Evolutionary conservation across 305 asterid genomes (phyloP).

Genomic region (Solanum hybrid): DNA sequence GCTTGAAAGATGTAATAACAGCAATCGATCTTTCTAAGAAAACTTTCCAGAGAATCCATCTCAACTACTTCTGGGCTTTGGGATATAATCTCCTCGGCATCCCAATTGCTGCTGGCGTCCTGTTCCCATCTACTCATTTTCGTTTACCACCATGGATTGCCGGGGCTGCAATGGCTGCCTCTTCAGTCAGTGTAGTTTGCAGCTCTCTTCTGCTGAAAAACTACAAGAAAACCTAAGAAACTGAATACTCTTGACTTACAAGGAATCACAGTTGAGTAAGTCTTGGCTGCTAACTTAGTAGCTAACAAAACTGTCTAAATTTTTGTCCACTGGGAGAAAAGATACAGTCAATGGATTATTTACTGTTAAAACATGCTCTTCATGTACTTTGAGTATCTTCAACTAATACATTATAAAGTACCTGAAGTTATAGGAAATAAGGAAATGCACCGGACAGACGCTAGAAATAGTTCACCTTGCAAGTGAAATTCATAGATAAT

Average conservation of each 20-base stretch:
- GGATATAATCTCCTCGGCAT: constrained; percentile 67
- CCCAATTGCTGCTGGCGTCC: constrained; percentile 78
- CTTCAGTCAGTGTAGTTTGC: constrained; percentile 78
- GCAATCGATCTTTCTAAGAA: constrained; percentile 76
- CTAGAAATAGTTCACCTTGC: background rate
- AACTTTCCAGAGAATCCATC: constrained; percentile 57
- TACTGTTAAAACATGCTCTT: too few species aligned
- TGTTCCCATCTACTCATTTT: constrained; percentile 60
- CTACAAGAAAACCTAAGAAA: constrained; percentile 58
- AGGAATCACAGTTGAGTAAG: background rate
- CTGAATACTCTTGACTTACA: constrained; percentile 16
- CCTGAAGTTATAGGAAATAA: background rate
- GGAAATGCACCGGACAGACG: background rate
- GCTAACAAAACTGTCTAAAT: too few species aligned
- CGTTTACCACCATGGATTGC: constrained; percentile 91
- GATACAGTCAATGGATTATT: too few species aligned
- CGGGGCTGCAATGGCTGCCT: constrained; percentile 92
- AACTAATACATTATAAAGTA: background rate
- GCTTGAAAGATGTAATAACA: constrained; percentile 73
- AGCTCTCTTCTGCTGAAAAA: constrained; percentile 74
- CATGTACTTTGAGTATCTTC: too few species aligned
- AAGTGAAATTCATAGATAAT: background rate
- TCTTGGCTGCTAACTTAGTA: too few species aligned
- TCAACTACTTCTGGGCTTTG: constrained; percentile 72
- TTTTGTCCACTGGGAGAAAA: too few species aligned